Conservation (phyloP, 371 early-diverging fungal species). For the Catenaria anguillulae region DNA sequence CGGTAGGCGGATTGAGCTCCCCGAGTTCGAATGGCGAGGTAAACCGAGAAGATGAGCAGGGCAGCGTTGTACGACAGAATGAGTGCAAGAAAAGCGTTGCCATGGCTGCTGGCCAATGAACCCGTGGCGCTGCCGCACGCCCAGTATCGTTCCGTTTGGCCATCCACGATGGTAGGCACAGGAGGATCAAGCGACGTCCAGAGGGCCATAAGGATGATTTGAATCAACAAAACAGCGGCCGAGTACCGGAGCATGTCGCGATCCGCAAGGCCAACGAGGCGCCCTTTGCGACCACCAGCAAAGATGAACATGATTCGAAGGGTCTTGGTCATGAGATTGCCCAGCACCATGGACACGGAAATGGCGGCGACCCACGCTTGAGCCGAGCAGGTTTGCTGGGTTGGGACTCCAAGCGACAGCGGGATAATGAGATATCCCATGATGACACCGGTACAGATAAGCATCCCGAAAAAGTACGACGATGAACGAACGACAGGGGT, state of each 20-base stretch:
- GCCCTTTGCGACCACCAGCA: neutral
- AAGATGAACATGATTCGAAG: conserved; percentile 2
- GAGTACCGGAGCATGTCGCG: neutral
- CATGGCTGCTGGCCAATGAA: too few species aligned
- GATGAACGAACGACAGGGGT: neutral
- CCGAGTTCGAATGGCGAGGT: conserved; percentile 2
- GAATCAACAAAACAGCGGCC: neutral
- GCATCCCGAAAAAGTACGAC: neutral
- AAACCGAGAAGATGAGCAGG: neutral
- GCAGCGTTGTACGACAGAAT: neutral
- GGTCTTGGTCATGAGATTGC: conserved; percentile 1
- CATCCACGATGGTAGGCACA: neutral
- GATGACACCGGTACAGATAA: neutral
- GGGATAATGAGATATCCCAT: neutral
- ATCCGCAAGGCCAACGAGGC: neutral
- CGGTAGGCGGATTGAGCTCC: conserved; percentile 1
- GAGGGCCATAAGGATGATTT: neutral
- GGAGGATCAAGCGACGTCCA: neutral
- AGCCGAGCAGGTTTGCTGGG: neutral
- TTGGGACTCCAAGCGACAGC: neutral
- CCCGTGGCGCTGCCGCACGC: neutral
- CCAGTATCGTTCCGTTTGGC: conserved; percentile 3
- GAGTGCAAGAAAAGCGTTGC: neutral
- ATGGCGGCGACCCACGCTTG: neutral
- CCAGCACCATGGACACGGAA: neutral